Evolutionary conservation across 2,329 filamentous ascomycete species (phyloP).

Genomic region (Leptosphaerulina australis): DNA sequence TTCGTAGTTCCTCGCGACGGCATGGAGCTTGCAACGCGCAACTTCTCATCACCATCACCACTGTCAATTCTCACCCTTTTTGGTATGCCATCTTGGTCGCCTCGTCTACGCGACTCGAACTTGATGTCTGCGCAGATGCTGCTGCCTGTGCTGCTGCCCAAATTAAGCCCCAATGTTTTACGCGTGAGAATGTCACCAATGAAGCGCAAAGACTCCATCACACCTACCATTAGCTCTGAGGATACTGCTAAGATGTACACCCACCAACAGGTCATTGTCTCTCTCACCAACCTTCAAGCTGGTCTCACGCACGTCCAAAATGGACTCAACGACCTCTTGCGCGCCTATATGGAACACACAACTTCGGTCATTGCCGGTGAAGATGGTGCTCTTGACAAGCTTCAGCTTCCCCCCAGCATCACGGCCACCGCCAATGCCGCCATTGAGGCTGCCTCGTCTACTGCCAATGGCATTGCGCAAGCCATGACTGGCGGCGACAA

Average conservation of each 20-base stretch:
- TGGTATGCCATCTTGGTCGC: slow-evolving; percentile 26
- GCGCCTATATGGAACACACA: slow-evolving; percentile 86
- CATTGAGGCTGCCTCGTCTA: slow-evolving; percentile 35
- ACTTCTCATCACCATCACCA: slow-evolving; percentile 6
- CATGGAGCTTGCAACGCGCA: slow-evolving; percentile 10
- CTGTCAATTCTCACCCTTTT: background rate
- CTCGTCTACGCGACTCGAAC: slow-evolving; percentile 31
- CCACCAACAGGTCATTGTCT: slow-evolving; percentile 69
- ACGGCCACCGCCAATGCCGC: slow-evolving; percentile 35
- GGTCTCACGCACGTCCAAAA: slow-evolving; percentile 45
- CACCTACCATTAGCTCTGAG: background rate
- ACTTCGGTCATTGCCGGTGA: slow-evolving; percentile 70
- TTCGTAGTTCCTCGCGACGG: background rate
- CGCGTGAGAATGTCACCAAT: background rate
- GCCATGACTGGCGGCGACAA: slow-evolving; percentile 23
- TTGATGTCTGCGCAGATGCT: slow-evolving; percentile 12
- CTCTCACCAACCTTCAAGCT: slow-evolving; percentile 78
- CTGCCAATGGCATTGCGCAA: slow-evolving; percentile 30
- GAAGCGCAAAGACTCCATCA: slow-evolving; percentile 13
- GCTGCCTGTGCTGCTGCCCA: slow-evolving; percentile 15
- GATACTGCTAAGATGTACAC: slow-evolving; percentile 13
- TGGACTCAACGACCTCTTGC: slow-evolving; percentile 77
- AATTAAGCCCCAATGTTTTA: background rate
- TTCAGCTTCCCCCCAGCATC: slow-evolving; percentile 54
- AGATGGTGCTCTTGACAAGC: slow-evolving; percentile 48